phyloP scores from a whole-genome alignment of 805 yeast species.

The Kazachstania africana region DNA sequence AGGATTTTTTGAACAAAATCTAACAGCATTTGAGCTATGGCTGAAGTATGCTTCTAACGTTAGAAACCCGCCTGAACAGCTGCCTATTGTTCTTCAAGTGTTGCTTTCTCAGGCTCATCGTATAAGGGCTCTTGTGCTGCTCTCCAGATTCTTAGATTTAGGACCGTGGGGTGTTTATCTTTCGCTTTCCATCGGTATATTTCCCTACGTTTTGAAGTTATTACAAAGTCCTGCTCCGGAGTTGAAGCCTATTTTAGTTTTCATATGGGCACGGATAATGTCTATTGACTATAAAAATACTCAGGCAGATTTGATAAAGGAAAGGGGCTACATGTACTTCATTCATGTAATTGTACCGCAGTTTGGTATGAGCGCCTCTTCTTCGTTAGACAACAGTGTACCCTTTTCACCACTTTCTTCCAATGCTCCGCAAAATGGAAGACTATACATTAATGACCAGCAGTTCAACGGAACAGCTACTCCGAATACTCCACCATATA shows the following conservation, averaged over 20 bases:
- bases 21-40: conserved; percentile 96
- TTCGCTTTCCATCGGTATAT: conserved; percentile 87
- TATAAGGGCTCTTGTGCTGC: conserved; percentile 70
- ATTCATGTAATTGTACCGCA: conserved; percentile 58
- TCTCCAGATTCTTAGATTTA: conserved; percentile 77
- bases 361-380: conserved; percentile 11
- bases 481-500: conserved; percentile 1
- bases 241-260: conserved; percentile 83
- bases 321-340: conserved; percentile 81
- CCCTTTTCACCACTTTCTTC: conserved; percentile 15
- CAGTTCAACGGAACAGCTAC: background rate
- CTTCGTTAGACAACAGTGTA: conserved; percentile 9
- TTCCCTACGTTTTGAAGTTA: conserved; percentile 84
- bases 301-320: conserved; percentile 85
- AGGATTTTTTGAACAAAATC: conserved; percentile 88
- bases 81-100: conserved; percentile 89
- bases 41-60: conserved; percentile 78
- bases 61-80: conserved; percentile 83
- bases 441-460: background rate
- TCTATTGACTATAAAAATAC: conserved; percentile 85
- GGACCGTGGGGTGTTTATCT: conserved; percentile 98
- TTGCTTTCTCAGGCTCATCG: conserved; percentile 89
- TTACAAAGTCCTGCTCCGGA: conserved; percentile 94
- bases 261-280: conserved; percentile 97
- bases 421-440: conserved; percentile 1